A percentile compares a stretch with the other conserved stretches of the same genome.
These are phyloP conservation scores for Malassezia restricta DNA, from an alignment of 1,284 basidiomycete genomes.

Conservation along the genomic window DNA sequence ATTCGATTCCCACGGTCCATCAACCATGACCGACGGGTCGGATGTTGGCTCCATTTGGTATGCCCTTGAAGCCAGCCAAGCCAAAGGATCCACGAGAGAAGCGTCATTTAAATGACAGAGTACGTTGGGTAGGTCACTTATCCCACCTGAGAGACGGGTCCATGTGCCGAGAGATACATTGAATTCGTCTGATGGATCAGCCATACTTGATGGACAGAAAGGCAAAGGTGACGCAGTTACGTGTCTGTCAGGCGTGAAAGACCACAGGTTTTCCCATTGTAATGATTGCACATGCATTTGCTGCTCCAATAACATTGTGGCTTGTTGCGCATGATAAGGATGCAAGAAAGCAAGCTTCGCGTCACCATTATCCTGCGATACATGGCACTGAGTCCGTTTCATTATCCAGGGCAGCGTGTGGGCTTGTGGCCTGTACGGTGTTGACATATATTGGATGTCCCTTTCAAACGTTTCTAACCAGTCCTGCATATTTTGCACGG, in stretches of 20 bases:
- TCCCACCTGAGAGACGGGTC: neutral
- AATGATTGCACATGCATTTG: neutral
- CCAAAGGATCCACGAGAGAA: neutral
- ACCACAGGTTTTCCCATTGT: neutral
- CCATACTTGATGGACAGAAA: neutral
- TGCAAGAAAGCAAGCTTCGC: neutral
- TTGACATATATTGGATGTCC: neutral
- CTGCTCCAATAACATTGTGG: constrained; percentile 2
- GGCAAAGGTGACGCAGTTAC: neutral
- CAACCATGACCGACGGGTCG: neutral
- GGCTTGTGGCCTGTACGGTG: neutral
- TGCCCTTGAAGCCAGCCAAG: neutral
- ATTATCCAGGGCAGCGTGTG: neutral
- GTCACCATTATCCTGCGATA: neutral
- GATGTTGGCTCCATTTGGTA: neutral
- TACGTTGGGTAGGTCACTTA: neutral
- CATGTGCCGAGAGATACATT: neutral
- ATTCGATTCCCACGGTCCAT: neutral
- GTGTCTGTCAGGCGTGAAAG: neutral
- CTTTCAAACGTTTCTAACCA: constrained; percentile 2
- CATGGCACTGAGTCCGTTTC: constrained; percentile 3
- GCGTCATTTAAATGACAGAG: neutral
- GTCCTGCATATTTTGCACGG: neutral
- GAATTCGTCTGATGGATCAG: neutral
- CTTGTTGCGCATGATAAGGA: neutral